Percentiles rank a stretch among this genome's conserved stretches.
These are phyloP conservation scores for Colletotrichum sublineola DNA, from an alignment of 2,329 filamentous ascomycete genomes.

Conservation along the genomic window DNA sequence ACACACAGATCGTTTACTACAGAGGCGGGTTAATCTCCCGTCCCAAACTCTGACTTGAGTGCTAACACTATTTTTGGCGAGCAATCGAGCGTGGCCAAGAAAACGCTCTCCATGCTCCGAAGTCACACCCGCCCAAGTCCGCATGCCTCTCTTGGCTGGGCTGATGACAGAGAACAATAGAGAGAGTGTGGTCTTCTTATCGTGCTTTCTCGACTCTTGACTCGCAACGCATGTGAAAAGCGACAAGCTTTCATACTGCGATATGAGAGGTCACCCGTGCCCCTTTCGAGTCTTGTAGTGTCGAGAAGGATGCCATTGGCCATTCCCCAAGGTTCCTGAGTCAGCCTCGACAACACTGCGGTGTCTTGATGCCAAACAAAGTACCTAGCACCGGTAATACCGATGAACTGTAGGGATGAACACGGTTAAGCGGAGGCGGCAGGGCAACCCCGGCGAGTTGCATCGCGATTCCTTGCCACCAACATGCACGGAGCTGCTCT, in stretches of 20 bases:
- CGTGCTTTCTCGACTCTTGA: conserved; percentile 2
- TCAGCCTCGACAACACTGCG: neutral
- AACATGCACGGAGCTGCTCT: neutral
- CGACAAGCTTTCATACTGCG: neutral
- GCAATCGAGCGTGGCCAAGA: neutral
- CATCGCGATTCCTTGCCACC: neutral
- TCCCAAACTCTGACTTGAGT: neutral
- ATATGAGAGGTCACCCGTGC: neutral
- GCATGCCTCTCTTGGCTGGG: neutral
- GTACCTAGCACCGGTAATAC: conserved; percentile 26
- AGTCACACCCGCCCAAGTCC: neutral
- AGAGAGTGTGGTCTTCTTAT: neutral
- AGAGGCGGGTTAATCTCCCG: neutral
- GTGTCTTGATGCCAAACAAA: neutral
- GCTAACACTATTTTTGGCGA: neutral
- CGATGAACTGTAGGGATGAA: conserved; percentile 11
- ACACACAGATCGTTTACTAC: neutral
- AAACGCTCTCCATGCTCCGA: too few species aligned
- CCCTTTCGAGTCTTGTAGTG: conserved; percentile 14
- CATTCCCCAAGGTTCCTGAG: conserved; percentile 21
- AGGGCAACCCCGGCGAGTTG: neutral
- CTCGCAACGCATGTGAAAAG: conserved; percentile 5
- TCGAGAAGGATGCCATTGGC: conserved; percentile 26
- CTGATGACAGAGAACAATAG: neutral
- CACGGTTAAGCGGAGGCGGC: conserved; percentile 6